phyloP scores from a whole-genome alignment of 148 eudicot genomes.

The Tetragonia tetragonoides region DNA sequence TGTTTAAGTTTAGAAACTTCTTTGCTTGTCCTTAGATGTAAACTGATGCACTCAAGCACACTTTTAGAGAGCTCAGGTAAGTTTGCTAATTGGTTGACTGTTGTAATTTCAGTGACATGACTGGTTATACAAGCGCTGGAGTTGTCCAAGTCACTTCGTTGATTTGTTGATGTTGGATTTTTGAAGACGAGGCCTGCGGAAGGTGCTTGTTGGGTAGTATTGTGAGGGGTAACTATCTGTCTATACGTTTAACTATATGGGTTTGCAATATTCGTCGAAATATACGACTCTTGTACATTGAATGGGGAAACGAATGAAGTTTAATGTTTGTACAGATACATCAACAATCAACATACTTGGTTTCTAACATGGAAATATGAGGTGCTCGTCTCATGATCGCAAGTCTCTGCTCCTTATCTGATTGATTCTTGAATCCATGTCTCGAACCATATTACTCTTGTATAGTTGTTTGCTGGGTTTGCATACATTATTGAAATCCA shows the following conservation, averaged over 20 bases:
- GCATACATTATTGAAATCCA: too few species aligned
- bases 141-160: neutral
- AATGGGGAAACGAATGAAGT: neutral
- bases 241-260: neutral
- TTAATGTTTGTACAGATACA: neutral
- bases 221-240: neutral
- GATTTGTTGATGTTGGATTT: neutral
- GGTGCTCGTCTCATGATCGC: too few species aligned
- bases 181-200: neutral
- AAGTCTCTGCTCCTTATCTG: too few species aligned
- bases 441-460: too few species aligned
- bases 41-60: neutral
- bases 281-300: neutral
- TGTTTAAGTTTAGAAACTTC: neutral
- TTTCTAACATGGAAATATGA: too few species aligned
- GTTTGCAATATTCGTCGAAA: slow-evolving; percentile 3
- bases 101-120: slow-evolving; percentile 14
- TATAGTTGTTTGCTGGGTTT: too few species aligned
- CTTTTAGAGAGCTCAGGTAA: neutral
- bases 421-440: too few species aligned
- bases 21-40: neutral
- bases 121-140: slow-evolving; percentile 1
- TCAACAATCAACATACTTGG: too few species aligned
- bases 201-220: neutral
- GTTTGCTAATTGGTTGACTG: neutral